Conservation (phyloP, 805 yeast species). For the Candida chauliodis region DNA sequence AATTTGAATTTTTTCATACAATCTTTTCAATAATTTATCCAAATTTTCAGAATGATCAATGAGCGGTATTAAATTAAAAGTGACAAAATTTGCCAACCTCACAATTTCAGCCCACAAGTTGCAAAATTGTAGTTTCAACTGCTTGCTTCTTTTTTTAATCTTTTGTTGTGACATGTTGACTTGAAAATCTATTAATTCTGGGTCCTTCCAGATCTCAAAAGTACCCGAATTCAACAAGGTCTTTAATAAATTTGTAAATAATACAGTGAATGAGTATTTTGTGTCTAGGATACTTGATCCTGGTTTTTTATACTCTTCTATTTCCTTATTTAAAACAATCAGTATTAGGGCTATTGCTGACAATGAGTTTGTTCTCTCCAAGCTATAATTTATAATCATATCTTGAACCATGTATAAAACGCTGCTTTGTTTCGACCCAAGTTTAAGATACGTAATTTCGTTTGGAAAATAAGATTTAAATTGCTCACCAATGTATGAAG, state of each 20-base stretch:
- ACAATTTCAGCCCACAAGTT: conserved; percentile 34
- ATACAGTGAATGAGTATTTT: conserved; percentile 15
- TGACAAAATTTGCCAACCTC: conserved; percentile 25
- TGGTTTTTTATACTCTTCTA: conserved; percentile 17
- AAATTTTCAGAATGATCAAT: conserved; percentile 19
- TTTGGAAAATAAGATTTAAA: conserved; percentile 24
- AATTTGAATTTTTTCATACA: conserved; percentile 18
- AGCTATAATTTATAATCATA: conserved; percentile 3
- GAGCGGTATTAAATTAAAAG: conserved; percentile 22
- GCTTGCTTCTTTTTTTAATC: conserved; percentile 14
- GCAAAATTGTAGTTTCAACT: conserved; percentile 27
- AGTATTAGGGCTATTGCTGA: conserved; percentile 17
- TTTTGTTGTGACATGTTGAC: conserved; percentile 7
- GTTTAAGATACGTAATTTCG: conserved; percentile 14
- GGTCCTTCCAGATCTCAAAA: conserved; percentile 34
- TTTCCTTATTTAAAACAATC: conserved; percentile 20
- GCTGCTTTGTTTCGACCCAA: conserved; percentile 15
- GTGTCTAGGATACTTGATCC: conserved; percentile 13
- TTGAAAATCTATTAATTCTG: conserved; percentile 20
- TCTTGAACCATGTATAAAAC: conserved; percentile 13
- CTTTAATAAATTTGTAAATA: conserved; percentile 14
- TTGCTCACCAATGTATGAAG: conserved; percentile 10
- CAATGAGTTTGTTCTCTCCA: not conserved
- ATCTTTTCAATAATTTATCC: conserved; percentile 15
- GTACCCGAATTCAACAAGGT: conserved; percentile 17